Evolutionary conservation across 2,329 filamentous ascomycete species (phyloP).

Genomic region (Talaromyces verruculosus): DNA sequence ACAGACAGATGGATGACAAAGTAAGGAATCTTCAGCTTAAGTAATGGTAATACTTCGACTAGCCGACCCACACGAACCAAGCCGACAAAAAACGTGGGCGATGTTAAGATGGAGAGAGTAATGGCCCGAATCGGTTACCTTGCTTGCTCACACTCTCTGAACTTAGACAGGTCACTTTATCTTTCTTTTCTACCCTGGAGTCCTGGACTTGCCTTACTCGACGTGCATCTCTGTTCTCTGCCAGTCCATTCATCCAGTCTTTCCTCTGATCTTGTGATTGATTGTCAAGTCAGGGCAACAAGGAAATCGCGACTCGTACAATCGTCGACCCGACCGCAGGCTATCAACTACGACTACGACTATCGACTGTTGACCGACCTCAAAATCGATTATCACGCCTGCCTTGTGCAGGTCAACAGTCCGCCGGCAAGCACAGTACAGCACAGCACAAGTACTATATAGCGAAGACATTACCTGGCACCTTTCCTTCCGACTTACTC

Average conservation of each 20-base stretch:
- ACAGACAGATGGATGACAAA: background rate
- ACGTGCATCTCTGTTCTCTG: background rate
- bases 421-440: background rate
- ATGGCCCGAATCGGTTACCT: conserved; percentile 17
- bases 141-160: too few species aligned
- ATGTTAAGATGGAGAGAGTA: conserved; percentile 18
- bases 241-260: background rate
- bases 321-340: background rate
- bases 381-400: background rate
- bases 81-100: conserved; percentile 17
- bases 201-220: background rate
- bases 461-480: too few species aligned
- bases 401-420: background rate
- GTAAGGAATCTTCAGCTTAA: conserved; percentile 3
- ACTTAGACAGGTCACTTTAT: background rate
- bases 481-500: background rate
- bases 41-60: background rate
- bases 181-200: background rate
- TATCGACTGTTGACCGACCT: background rate
- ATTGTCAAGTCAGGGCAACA: background rate
- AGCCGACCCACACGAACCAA: conserved; percentile 2
- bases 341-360: background rate
- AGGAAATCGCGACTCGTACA: background rate
- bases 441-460: background rate
- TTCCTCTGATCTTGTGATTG: background rate